These are phyloP conservation scores for Ambrosia trifida DNA, from an alignment of 129 eudicot species.

Conservation along the genomic window DNA sequence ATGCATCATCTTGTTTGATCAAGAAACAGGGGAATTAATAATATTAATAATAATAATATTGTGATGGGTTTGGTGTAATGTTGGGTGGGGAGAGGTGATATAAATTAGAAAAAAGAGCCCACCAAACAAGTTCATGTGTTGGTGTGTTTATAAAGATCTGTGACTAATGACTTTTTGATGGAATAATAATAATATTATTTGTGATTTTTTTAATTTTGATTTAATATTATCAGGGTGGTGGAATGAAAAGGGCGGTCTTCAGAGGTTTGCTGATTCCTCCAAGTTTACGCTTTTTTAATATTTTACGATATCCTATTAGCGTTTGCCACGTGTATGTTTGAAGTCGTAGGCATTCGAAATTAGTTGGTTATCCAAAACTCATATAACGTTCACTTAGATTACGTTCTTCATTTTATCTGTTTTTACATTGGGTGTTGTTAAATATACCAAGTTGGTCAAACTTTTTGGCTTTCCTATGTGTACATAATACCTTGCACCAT, in stretches of 20 bases:
- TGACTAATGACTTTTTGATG: constrained; percentile 15
- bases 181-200: background rate
- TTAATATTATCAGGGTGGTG: constrained; percentile 27
- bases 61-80: constrained; percentile 25
- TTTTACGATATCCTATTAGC: background rate
- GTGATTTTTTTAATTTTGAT: background rate
- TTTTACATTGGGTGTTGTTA: too few species aligned
- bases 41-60: too few species aligned
- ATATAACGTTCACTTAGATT: too few species aligned
- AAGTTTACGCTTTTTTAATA: constrained; percentile 20
- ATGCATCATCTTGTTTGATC: constrained; percentile 23
- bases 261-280: constrained; percentile 26
- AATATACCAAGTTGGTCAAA: too few species aligned
- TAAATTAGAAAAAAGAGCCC: constrained; percentile 10
- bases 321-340: constrained; percentile 14
- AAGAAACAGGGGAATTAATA: too few species aligned
- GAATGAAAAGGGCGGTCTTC: constrained; percentile 24
- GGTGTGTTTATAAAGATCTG: constrained; percentile 24
- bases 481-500: too few species aligned
- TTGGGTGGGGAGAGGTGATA: constrained; percentile 21
- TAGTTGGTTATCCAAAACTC: background rate
- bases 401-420: too few species aligned
- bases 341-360: too few species aligned
- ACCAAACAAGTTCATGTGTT: constrained; percentile 25
- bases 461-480: too few species aligned